phyloP scores from a whole-genome alignment of 2,329 filamentous ascomycete genomes.

The Cercospora janseana region DNA sequence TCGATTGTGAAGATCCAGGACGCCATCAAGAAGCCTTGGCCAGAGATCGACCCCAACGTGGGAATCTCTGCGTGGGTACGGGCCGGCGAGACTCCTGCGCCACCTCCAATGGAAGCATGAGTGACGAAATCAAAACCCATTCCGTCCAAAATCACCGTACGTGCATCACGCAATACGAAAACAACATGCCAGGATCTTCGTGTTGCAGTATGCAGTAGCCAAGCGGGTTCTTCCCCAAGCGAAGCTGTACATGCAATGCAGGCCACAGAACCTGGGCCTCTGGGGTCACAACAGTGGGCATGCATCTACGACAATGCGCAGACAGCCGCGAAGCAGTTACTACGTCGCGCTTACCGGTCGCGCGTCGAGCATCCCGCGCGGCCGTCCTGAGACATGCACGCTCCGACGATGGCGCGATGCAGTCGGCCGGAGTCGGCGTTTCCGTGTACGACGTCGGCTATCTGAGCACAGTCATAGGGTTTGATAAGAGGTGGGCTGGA shows the following conservation, averaged over 20 bases:
- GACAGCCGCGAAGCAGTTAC: slow-evolving; percentile 9
- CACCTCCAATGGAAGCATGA: slow-evolving; percentile 13
- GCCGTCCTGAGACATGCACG: background rate
- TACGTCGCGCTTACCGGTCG: background rate
- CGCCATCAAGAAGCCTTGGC: slow-evolving; percentile 82
- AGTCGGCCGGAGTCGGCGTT: too few species aligned
- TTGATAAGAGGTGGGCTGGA: too few species aligned
- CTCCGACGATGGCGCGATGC: background rate
- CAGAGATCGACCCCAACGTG: slow-evolving; percentile 44
- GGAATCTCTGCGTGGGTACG: slow-evolving; percentile 21
- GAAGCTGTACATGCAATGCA: too few species aligned
- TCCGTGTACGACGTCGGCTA: slow-evolving; percentile 2
- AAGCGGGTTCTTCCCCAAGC: too few species aligned
- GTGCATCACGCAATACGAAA: too few species aligned
- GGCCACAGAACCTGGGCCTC: too few species aligned
- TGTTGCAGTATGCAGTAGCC: too few species aligned
- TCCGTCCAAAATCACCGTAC: too few species aligned
- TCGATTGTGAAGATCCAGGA: slow-evolving; percentile 83
- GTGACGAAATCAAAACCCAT: background rate
- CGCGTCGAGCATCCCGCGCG: slow-evolving; percentile 7
- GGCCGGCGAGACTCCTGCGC: slow-evolving; percentile 13
- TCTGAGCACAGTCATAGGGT: background rate
- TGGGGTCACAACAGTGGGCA: too few species aligned
- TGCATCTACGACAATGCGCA: too few species aligned
- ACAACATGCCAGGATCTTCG: too few species aligned